These are phyloP conservation scores for Paracorniculantispora psalliotae DNA, from an alignment of 2,329 filamentous ascomycete genomes.

Conservation along the genomic window DNA sequence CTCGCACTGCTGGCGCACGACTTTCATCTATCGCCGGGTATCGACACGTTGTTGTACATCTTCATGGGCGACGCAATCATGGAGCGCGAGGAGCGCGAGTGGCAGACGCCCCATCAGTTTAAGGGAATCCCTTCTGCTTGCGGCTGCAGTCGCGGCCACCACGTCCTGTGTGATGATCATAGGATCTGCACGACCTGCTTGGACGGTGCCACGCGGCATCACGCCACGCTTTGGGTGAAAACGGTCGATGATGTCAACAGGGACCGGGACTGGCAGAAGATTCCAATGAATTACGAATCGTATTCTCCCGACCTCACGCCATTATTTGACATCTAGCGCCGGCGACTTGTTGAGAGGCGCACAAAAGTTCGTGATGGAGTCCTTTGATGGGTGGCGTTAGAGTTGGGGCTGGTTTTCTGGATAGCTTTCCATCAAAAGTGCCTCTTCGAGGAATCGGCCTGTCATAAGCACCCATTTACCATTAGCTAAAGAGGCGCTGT, in stretches of 20 bases:
- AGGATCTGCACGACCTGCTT: not conserved
- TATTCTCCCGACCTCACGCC: not conserved
- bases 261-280: not conserved
- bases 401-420: not conserved
- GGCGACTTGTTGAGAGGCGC: not conserved
- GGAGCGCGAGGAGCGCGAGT: not conserved
- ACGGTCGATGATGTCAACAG: not conserved
- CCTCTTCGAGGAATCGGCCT: not conserved
- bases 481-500: not conserved
- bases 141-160: not conserved
- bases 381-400: not conserved
- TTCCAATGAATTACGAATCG: not conserved
- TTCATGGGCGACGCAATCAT: not conserved
- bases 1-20: not conserved
- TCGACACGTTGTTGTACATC: not conserved
- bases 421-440: not conserved
- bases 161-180: not conserved
- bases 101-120: not conserved
- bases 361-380: not conserved
- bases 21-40: not conserved
- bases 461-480: not conserved
- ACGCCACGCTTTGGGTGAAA: not conserved
- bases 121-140: not conserved
- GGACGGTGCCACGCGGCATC: not conserved
- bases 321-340: not conserved